A percentile compares a stretch with the other conserved stretches of the same genome.
phyloP scores from a whole-genome alignment of 176 grass and related monocot species.

The Carex pumila region DNA sequence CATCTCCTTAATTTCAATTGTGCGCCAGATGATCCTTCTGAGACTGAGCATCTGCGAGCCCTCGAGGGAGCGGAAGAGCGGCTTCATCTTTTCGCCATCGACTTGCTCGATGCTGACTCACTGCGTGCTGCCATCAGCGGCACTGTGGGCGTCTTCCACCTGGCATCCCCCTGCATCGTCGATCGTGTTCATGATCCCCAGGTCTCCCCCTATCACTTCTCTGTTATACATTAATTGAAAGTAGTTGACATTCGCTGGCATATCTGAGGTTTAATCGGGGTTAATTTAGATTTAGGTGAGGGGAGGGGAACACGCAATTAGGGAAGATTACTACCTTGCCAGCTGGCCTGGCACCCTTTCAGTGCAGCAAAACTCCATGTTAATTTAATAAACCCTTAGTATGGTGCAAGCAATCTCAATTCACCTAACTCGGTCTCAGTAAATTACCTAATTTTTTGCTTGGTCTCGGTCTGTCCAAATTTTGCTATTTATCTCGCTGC shows the following conservation, averaged over 20 bases:
- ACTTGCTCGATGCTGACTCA: conserved; percentile 57
- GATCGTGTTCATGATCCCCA: conserved; percentile 64
- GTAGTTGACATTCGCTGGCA: too few species aligned
- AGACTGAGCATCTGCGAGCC: conserved; percentile 73
- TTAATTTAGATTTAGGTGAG: neutral
- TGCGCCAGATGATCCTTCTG: conserved; percentile 51
- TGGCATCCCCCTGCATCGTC: conserved; percentile 72
- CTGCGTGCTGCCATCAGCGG: conserved; percentile 41
- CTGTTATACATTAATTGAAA: too few species aligned
- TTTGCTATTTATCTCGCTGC: neutral
- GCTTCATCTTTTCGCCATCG: conserved; percentile 54
- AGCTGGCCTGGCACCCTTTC: neutral
- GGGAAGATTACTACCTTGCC: neutral
- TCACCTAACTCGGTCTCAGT: too few species aligned
- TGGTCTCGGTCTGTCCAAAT: neutral
- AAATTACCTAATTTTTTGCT: too few species aligned
- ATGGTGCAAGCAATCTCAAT: too few species aligned
- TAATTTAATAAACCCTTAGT: too few species aligned
- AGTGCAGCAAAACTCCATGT: too few species aligned
- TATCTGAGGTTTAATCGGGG: neutral
- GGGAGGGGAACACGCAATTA: neutral
- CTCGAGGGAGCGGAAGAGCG: conserved; percentile 39
- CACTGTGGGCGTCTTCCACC: conserved; percentile 67
- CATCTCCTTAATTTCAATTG: neutral
- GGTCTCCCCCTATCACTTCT: conserved; percentile 27